Evolutionary conservation across 768 basidiomycete species (phyloP), one percentile per base, ranked within the genome.

Genomic region (Melanogaster broomeanus): DNA sequence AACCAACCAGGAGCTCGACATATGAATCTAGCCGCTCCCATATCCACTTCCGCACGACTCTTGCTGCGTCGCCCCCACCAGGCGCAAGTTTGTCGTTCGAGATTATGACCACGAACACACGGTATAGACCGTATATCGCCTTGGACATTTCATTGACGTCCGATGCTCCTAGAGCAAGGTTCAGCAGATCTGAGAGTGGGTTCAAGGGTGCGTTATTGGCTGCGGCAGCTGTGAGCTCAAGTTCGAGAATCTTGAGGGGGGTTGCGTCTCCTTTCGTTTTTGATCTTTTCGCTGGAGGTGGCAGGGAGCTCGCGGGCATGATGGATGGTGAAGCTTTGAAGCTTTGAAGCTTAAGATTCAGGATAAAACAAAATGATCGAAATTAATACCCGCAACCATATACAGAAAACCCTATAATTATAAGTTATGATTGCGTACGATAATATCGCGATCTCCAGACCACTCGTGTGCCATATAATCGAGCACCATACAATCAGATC

Each of bases 111-210:
- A 88, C 81, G 63, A 92, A 93, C 12, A 87, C 75, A 34, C 94
- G 74, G 66, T 96, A 94, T 6, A 89, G 67, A 1, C 92, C 86
- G 69, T 93, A 96, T 16, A 93, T 78, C 2, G 81, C 85, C 64
- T 88, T 93, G 49, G 79, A 88, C 13, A 83, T 79, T 25, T 81
- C 76, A 56, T 77, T 77, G 0, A 88, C 72, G 35, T 83, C 77
- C 37, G 72, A 60, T 2, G 76, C 66, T 16, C 72, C 66, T 27
- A 75, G 66, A 1, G 84, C 75, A 27, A 91, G 67, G 15, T 81
- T 72, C 47, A 93, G 65, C 8, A 97, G 82, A 66, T 93, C 88
- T 12, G 85, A 81, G 19, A 97, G 69, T 25, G 80, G 73, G 62
- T 97, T 98, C 38, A 97, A 75, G 18, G 92, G 90, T 13, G 73